A percentile compares a stretch with the other conserved stretches of the same genome.
Evolutionary conservation across 2,329 filamentous ascomycete genomes (phyloP).

Genomic region (Trichothecium roseum): DNA sequence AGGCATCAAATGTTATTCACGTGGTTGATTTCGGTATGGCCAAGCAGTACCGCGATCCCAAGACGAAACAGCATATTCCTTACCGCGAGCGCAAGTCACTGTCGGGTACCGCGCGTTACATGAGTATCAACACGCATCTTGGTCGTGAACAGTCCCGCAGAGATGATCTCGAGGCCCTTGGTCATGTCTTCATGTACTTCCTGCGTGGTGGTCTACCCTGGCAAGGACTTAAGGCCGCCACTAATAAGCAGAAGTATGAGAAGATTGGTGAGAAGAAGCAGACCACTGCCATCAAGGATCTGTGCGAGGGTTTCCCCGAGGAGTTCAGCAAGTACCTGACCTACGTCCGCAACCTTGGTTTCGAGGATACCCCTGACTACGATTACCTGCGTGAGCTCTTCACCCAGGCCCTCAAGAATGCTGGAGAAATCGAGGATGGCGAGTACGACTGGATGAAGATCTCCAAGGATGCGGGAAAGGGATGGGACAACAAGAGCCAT

Average conservation of each 20-base stretch:
- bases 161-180: slow-evolving; percentile 86
- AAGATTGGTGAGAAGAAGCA: slow-evolving; percentile 99
- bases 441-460: slow-evolving; percentile 99
- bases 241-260: slow-evolving; percentile 96
- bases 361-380: slow-evolving; percentile 97
- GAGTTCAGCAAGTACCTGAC: slow-evolving; percentile 97
- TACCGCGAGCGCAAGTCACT: slow-evolving; percentile 95
- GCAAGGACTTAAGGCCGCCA: slow-evolving; percentile 64
- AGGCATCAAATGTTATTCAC: slow-evolving; percentile 95
- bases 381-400: slow-evolving; percentile 95
- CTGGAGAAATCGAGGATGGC: slow-evolving; percentile 89
- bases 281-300: slow-evolving; percentile 90
- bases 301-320: slow-evolving; percentile 92
- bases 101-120: slow-evolving; percentile 93
- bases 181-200: slow-evolving; percentile 69
- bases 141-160: slow-evolving; percentile 91
- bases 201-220: slow-evolving; percentile 60
- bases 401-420: slow-evolving; percentile 89
- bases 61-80: slow-evolving; percentile 98
- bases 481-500: slow-evolving; percentile 75
- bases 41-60: slow-evolving; percentile 97
- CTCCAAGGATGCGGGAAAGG: slow-evolving; percentile 72
- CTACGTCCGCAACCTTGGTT: slow-evolving; percentile 94
- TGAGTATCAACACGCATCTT: slow-evolving; percentile 99
- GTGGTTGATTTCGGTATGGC: slow-evolving; percentile 99